These are phyloP conservation scores for Trichophyton simii DNA, from an alignment of 2,329 filamentous ascomycete species.

Conservation along the genomic window DNA sequence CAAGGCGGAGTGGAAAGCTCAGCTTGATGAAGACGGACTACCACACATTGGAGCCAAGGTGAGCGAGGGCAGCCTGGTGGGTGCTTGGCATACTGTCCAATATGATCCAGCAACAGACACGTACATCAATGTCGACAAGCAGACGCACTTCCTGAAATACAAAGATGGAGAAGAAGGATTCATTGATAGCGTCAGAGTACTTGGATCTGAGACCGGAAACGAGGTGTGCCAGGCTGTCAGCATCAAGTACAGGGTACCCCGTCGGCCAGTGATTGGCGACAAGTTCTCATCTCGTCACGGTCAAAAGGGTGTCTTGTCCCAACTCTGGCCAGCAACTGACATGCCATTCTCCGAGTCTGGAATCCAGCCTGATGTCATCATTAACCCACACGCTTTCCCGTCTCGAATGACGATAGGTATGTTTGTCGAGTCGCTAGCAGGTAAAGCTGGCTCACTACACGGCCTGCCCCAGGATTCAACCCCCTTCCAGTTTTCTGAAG, in stretches of 20 bases:
- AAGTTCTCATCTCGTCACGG: slow-evolving; percentile 98
- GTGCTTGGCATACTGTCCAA: slow-evolving; percentile 79
- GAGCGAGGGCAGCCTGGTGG: slow-evolving; percentile 69
- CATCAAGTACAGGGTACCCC: slow-evolving; percentile 83
- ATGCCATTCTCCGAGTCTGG: slow-evolving; percentile 96
- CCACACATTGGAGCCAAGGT: slow-evolving; percentile 68
- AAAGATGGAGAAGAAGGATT: slow-evolving; percentile 82
- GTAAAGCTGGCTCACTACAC: slow-evolving; percentile 87
- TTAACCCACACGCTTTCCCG: slow-evolving; percentile 98
- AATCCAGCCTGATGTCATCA: slow-evolving; percentile 95
- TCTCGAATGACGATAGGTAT: slow-evolving; percentile 99
- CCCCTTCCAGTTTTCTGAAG: slow-evolving; percentile 86
- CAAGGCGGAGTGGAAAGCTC: slow-evolving; percentile 55
- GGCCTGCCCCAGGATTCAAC: slow-evolving; percentile 93
- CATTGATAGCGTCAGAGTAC: slow-evolving; percentile 82
- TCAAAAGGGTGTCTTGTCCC: slow-evolving; percentile 92
- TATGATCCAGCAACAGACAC: slow-evolving; percentile 58
- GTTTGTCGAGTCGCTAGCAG: slow-evolving; percentile 94
- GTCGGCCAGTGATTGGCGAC: slow-evolving; percentile 87
- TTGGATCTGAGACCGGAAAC: slow-evolving; percentile 70
- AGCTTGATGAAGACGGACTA: slow-evolving; percentile 77
- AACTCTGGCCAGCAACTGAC: slow-evolving; percentile 86
- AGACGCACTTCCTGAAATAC: slow-evolving; percentile 84
- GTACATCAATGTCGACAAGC: slow-evolving; percentile 71
- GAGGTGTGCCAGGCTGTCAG: slow-evolving; percentile 80